A percentile compares a stretch with the other conserved stretches of the same genome.
Evolutionary conservation across 1,284 basidiomycete genomes (phyloP).

Genomic region (Marasmius sp.): DNA sequence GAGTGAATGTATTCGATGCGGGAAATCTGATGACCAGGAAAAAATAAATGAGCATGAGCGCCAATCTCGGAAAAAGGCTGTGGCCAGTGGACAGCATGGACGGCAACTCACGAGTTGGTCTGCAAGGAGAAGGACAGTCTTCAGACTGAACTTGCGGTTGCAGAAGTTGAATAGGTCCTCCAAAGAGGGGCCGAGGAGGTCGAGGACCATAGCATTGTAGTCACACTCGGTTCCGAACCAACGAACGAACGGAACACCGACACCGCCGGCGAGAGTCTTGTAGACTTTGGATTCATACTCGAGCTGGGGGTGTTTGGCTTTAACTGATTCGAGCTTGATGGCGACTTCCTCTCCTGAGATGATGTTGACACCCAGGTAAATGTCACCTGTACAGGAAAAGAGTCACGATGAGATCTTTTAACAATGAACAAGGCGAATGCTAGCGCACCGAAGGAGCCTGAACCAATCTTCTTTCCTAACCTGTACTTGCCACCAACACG

Average conservation of each 20-base stretch:
- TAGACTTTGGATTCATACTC: slow-evolving; percentile 98
- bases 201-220: slow-evolving; percentile 99
- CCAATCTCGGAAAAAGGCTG: slow-evolving; percentile 5
- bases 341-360: slow-evolving; percentile 99
- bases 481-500: slow-evolving; percentile 98
- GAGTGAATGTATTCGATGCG: slow-evolving; percentile 99
- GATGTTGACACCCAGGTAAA: slow-evolving; percentile 99
- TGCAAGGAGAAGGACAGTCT: slow-evolving; percentile 95
- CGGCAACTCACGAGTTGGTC: slow-evolving; percentile 83
- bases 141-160: slow-evolving; percentile 97
- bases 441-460: slow-evolving; percentile 90
- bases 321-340: slow-evolving; percentile 99
- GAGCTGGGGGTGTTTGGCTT: slow-evolving; percentile 99
- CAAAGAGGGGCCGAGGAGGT: slow-evolving; percentile 94
- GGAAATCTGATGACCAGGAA: slow-evolving; percentile 70
- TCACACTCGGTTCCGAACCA: slow-evolving; percentile 99
- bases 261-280: slow-evolving; percentile 97
- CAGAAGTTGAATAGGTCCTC: slow-evolving; percentile 99
- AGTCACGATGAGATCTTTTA: not conserved
- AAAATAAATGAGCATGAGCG: slow-evolving; percentile 14
- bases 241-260: slow-evolving; percentile 96
- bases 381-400: slow-evolving; percentile 69
- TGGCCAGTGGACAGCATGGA: slow-evolving; percentile 4
- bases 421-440: slow-evolving; percentile 2
- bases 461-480: slow-evolving; percentile 99